Conservation (phyloP, 2,329 filamentous ascomycete species). For the Rhynchosporium graminicola region DNA sequence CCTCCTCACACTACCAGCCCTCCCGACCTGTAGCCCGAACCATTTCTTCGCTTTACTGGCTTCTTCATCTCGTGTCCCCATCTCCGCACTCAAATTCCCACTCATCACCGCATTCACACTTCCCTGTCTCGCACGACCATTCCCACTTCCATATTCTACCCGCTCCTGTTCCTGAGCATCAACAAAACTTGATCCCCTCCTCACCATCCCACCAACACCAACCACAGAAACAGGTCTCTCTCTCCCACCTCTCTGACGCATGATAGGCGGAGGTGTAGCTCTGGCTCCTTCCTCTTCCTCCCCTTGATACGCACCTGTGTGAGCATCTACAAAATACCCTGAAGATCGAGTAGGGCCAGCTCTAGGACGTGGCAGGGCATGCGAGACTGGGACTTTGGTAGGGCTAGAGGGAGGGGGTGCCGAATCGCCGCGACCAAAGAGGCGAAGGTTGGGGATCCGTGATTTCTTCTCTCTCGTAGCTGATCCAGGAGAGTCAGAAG, state of each 20-base stretch:
- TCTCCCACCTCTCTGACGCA: constrained; percentile 22
- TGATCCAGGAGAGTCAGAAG: constrained; percentile 10
- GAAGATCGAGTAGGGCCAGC: not conserved
- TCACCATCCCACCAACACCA: not conserved
- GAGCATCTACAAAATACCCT: constrained; percentile 1
- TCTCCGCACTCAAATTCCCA: not conserved
- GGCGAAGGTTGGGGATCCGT: constrained; percentile 15
- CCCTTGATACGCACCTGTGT: constrained; percentile 8
- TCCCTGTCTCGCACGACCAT: constrained; percentile 1
- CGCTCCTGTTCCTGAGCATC: not conserved
- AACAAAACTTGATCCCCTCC: not conserved
- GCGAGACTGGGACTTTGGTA: not conserved
- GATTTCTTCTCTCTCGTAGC: constrained; percentile 12
- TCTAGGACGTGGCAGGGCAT: not conserved
- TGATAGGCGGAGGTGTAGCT: constrained; percentile 38
- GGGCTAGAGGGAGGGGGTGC: constrained; percentile 9
- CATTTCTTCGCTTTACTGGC: constrained; percentile 23
- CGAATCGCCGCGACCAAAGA: constrained; percentile 23
- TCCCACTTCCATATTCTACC: too few species aligned
- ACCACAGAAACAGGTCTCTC: constrained; percentile 24
- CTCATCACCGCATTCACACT: not conserved
- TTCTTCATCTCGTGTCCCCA: not conserved
- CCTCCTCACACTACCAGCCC: constrained; percentile 5
- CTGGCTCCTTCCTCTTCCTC: constrained; percentile 24
- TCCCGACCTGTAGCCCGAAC: constrained; percentile 19